Evolutionary conservation across 2,329 filamentous ascomycete species (phyloP).

Genomic region (Scytalidium sp.): DNA sequence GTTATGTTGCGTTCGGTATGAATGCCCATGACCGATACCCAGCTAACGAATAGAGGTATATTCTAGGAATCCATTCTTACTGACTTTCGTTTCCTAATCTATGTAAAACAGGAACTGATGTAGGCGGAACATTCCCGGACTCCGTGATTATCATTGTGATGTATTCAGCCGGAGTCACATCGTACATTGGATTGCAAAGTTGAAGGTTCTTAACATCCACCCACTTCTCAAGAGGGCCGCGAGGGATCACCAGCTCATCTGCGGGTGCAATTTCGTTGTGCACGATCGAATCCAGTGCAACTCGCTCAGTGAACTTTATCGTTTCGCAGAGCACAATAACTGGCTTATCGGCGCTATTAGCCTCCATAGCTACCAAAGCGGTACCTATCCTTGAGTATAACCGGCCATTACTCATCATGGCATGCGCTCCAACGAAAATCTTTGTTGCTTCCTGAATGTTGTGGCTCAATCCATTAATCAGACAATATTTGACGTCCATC

Average conservation of each 20-base stretch:
- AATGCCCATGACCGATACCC: neutral
- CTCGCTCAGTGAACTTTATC: slow-evolving; percentile 89
- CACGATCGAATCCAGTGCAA: slow-evolving; percentile 88
- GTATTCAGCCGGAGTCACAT: slow-evolving; percentile 84
- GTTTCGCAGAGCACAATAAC: slow-evolving; percentile 92
- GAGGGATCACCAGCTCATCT: slow-evolving; percentile 52
- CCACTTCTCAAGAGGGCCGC: slow-evolving; percentile 47
- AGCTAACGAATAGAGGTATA: neutral
- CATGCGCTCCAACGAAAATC: slow-evolving; percentile 83
- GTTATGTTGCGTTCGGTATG: neutral
- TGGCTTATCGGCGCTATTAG: slow-evolving; percentile 70
- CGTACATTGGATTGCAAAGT: slow-evolving; percentile 77
- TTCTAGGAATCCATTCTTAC: neutral
- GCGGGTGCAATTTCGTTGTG: slow-evolving; percentile 87
- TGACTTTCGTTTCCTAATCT: slow-evolving; percentile 46
- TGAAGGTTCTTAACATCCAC: slow-evolving; percentile 57
- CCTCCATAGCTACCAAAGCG: slow-evolving; percentile 80
- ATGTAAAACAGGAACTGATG: slow-evolving; percentile 76
- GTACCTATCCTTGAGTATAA: slow-evolving; percentile 88
- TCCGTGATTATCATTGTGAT: slow-evolving; percentile 90
- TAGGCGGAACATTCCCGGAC: slow-evolving; percentile 80
- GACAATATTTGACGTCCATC: slow-evolving; percentile 75
- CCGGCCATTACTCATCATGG: slow-evolving; percentile 92
- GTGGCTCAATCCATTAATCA: slow-evolving; percentile 74
- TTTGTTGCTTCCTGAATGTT: slow-evolving; percentile 61